A percentile compares a stretch with the other conserved stretches of the same genome.
These are phyloP conservation scores for Debaryomyces robertsiae DNA, from an alignment of 1,139 yeast species.

Conservation along the genomic window DNA sequence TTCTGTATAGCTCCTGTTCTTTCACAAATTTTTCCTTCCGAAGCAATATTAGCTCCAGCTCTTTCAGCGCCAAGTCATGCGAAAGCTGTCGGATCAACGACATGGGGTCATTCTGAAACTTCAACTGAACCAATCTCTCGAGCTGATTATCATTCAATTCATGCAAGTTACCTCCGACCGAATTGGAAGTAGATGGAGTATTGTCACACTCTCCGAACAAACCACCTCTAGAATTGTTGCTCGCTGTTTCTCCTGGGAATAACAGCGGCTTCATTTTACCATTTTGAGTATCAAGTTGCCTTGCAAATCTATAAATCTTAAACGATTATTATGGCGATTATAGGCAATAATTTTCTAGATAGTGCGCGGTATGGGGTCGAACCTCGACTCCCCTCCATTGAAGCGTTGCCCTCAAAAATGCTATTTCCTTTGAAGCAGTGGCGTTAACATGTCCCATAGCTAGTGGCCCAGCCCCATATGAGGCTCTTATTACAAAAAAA, in stretches of 20 bases:
- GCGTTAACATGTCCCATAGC: too few relatives aligned
- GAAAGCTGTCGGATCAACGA: conserved; percentile 51
- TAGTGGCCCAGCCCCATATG: too few relatives aligned
- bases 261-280: conserved; percentile 11
- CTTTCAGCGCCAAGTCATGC: conserved; percentile 50
- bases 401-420: too few relatives aligned
- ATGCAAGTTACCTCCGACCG: conserved; percentile 25
- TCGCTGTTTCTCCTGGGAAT: conserved; percentile 12
- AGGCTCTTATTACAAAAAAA: conserved; percentile 42
- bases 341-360: too few relatives aligned
- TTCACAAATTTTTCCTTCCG: conserved; percentile 44
- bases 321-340: too few relatives aligned
- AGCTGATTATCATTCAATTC: conserved; percentile 37
- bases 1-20: conserved; percentile 44
- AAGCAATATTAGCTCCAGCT: conserved; percentile 46
- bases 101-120: conserved; percentile 41
- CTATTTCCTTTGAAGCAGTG: too few relatives aligned
- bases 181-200: conserved; percentile 6
- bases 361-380: too few relatives aligned
- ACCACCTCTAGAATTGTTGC: conserved; percentile 3
- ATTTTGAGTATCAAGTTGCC: background rate
- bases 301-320: background rate
- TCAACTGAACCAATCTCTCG: conserved; percentile 29
- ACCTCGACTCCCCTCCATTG: too few relatives aligned
- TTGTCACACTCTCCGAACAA: conserved; percentile 11